Evolutionary conservation across 208 protist species (phyloP).

Genomic region (Trypanosoma lewisi): DNA sequence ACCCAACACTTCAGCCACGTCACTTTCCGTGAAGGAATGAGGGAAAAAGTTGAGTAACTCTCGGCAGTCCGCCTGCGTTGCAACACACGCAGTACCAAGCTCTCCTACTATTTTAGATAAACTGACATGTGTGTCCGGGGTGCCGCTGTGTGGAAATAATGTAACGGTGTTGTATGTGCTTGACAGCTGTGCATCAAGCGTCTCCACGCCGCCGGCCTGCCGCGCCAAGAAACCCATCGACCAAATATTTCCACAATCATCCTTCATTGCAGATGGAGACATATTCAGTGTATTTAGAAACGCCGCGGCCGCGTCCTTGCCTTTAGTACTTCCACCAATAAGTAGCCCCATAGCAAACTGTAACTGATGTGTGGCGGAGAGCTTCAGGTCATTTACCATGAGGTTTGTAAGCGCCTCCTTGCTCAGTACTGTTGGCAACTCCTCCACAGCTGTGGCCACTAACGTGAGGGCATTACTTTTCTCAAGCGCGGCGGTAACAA

Average conservation of each 20-base stretch:
- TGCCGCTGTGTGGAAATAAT: conserved; percentile 25
- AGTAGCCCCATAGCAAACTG: conserved; percentile 70
- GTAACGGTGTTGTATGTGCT: conserved; percentile 22
- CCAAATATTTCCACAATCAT: conserved; percentile 49
- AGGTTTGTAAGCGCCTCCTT: conserved; percentile 48
- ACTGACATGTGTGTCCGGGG: conserved; percentile 50
- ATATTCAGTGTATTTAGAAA: conserved; percentile 62
- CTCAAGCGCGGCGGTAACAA: conserved; percentile 63
- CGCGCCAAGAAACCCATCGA: conserved; percentile 54
- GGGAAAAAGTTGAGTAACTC: conserved; percentile 83
- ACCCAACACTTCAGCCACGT: conserved; percentile 83
- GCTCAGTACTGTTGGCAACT: conserved; percentile 35
- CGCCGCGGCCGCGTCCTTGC: conserved; percentile 56
- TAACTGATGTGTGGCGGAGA: conserved; percentile 68
- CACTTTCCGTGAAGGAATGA: conserved; percentile 61
- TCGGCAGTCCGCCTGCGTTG: conserved; percentile 73
- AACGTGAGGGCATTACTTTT: conserved; percentile 67
- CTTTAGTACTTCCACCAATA: conserved; percentile 41
- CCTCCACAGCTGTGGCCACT: conserved; percentile 46
- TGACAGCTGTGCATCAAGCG: conserved; percentile 55
- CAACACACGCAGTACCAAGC: conserved; percentile 81
- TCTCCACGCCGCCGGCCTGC: conserved; percentile 40
- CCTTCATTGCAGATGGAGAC: conserved; percentile 46
- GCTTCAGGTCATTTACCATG: conserved; percentile 61
- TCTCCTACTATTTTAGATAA: conserved; percentile 76